Evolutionary conservation across 1,284 basidiomycete genomes (phyloP).

Genomic region (Termitomyces sp.): DNA sequence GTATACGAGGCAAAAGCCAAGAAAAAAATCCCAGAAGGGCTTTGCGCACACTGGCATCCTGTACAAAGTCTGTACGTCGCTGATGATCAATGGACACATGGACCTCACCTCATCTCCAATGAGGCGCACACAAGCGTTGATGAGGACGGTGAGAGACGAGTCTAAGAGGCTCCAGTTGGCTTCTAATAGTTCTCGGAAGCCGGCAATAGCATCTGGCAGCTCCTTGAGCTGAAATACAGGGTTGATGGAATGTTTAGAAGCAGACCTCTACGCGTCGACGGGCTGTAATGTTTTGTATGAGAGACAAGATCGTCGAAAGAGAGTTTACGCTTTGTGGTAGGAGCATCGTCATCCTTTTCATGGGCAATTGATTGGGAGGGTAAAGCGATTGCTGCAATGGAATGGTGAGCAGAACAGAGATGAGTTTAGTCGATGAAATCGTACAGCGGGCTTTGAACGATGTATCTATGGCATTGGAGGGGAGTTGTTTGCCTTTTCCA

Average conservation of each 20-base stretch:
- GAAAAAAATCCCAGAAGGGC: slow-evolving; percentile 54
- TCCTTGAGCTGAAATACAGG: neutral
- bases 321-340: slow-evolving; percentile 74
- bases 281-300: slow-evolving; percentile 82
- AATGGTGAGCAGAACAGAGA: slow-evolving; percentile 4
- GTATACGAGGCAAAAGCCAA: slow-evolving; percentile 70
- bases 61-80: neutral
- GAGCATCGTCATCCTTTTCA: slow-evolving; percentile 48
- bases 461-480: slow-evolving; percentile 88
- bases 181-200: slow-evolving; percentile 77
- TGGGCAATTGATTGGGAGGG: slow-evolving; percentile 75
- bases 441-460: slow-evolving; percentile 91
- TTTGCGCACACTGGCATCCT: slow-evolving; percentile 67
- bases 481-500: slow-evolving; percentile 85
- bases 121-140: slow-evolving; percentile 66
- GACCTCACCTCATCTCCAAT: slow-evolving; percentile 74
- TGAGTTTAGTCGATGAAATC: slow-evolving; percentile 17
- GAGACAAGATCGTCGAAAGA: slow-evolving; percentile 76
- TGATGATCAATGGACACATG: neutral
- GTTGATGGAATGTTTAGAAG: neutral
- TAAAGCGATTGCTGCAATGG: slow-evolving; percentile 75
- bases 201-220: slow-evolving; percentile 69
- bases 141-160: slow-evolving; percentile 55
- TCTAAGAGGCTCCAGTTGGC: slow-evolving; percentile 56
- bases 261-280: slow-evolving; percentile 67